Base-by-base conservation (phyloP, 208 protist species). In the Trypanosoma congolense region DNA sequence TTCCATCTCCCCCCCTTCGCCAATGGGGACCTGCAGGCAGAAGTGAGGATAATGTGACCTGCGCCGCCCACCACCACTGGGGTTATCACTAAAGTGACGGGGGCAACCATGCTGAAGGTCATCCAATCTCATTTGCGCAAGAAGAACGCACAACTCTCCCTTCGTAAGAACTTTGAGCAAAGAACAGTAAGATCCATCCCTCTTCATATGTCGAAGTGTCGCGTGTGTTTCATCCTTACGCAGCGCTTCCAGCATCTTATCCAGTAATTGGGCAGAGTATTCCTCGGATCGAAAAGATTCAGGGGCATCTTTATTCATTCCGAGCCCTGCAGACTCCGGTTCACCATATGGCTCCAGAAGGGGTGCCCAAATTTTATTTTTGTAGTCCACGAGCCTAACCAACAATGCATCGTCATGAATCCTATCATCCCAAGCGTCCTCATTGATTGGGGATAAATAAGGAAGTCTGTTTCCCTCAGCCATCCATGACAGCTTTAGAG, bases 401-500 rank as follows among this genome's bases (percentile, higher is more conserved):
- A 46, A 46, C 6, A 46, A 46, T 46, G 8, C 10, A 46, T 42
- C n/a, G n/a, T n/a, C n/a, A n/a, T n/a, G n/a, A n/a, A n/a, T n/a
- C n/a, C n/a, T n/a, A 42, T 0, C 25, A 21, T 9, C 16, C 3
- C 14, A 19, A 25, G 53, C 42, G 42, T 8, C 18, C 8, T 47
- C 10, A 18, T 18, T 5, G 5, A 38, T 38, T 12, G 33, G 9
- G 16, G 79, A 72, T 36, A 69, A 36, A 19, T 46, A 53, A 58
- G n/a, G n/a, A n/a, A n/a, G n/a, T n/a, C n/a, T n/a, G n/a, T 72
- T 69, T 12, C 75, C 79, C 0, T 68, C 57, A 30, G 73, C 61
- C 21, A 73, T 64, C 29, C 57, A 66, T 21, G 69, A 61, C 30
- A 70, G 64, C 21, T 73, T 41, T 65, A 80, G 79, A 19, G 69